Evolutionary conservation across 2,329 filamentous ascomycete genomes (phyloP).

Genomic region (Ophiocordyceps camponoti-saundersi): DNA sequence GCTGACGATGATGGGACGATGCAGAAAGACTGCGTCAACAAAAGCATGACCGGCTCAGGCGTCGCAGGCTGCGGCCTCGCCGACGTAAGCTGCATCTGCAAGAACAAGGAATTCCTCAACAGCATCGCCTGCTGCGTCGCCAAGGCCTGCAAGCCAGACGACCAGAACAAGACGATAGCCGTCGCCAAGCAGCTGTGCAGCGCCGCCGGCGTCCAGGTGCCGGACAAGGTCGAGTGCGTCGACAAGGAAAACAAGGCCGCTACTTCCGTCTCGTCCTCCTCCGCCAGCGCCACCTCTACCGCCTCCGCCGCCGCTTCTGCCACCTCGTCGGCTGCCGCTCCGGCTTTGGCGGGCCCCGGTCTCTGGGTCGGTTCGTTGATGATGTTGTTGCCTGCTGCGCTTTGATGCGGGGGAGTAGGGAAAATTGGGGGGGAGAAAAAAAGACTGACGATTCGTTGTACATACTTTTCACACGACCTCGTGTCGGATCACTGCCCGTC

Average conservation of each 20-base stretch:
- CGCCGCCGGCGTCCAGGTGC: slow-evolving; percentile 16
- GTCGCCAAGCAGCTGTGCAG: slow-evolving; percentile 22
- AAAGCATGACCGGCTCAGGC: slow-evolving; percentile 14
- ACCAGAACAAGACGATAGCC: slow-evolving; percentile 16
- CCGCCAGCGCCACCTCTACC: background rate
- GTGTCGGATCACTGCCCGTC: no score
- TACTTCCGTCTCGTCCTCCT: background rate
- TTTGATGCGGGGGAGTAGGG: background rate
- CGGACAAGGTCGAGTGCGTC: slow-evolving; percentile 18
- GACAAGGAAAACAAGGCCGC: slow-evolving; percentile 3
- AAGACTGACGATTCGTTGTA: background rate
- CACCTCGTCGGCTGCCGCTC: slow-evolving; percentile 2
- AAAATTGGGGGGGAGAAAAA: background rate
- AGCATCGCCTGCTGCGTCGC: slow-evolving; percentile 24
- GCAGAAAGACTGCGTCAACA: slow-evolving; percentile 16
- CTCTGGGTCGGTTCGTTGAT: slow-evolving; percentile 11
- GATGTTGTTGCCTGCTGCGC: background rate
- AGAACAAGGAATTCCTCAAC: slow-evolving; percentile 20
- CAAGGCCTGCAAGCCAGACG: slow-evolving; percentile 14
- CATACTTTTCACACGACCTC: no score
- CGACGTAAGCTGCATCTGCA: slow-evolving; percentile 24
- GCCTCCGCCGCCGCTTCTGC: slow-evolving; percentile 1
- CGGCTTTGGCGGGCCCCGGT: slow-evolving; percentile 1
- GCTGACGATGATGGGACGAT: background rate
- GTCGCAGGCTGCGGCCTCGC: slow-evolving; percentile 20